Conservation (phyloP, 805 yeast species). For the Barnettozyma salicaria region DNA sequence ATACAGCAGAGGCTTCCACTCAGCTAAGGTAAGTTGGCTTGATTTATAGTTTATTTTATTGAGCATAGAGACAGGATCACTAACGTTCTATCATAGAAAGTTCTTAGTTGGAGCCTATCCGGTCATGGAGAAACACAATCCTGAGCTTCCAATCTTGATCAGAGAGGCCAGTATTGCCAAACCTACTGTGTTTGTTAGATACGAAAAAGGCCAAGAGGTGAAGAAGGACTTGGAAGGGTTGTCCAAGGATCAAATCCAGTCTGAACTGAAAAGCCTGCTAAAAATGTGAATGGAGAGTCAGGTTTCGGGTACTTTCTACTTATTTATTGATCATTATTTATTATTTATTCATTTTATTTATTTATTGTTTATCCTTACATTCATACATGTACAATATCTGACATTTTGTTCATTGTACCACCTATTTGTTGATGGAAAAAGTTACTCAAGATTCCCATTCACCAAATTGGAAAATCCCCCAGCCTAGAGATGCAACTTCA, state of each 20-base stretch:
- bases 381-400: slow-evolving; percentile 3
- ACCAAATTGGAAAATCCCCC: slow-evolving; percentile 60
- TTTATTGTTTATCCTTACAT: slow-evolving; percentile 7
- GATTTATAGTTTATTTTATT: too few species aligned
- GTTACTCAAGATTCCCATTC: too few species aligned
- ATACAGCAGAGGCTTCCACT: slow-evolving; percentile 65
- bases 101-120: slow-evolving; percentile 62
- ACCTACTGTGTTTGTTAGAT: slow-evolving; percentile 72
- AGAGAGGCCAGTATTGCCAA: slow-evolving; percentile 63
- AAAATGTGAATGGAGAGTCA: too few species aligned
- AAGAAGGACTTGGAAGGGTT: slow-evolving; percentile 34
- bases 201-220: slow-evolving; percentile 37
- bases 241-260: slow-evolving; percentile 21
- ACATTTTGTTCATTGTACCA: slow-evolving; percentile 1
- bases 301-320: too few species aligned
- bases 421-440: slow-evolving; percentile 3
- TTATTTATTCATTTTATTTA: slow-evolving; percentile 5
- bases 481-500: slow-evolving; percentile 47
- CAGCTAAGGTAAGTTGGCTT: slow-evolving; percentile 45
- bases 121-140: slow-evolving; percentile 54
- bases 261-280: slow-evolving; percentile 19
- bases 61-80: neutral
- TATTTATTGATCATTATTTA: slow-evolving; percentile 3
- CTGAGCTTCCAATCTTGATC: slow-evolving; percentile 65
- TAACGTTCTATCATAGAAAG: slow-evolving; percentile 33